These are phyloP conservation scores for Trichoderma atroviride DNA, from an alignment of 2,329 filamentous ascomycete genomes.

Conservation along the genomic window DNA sequence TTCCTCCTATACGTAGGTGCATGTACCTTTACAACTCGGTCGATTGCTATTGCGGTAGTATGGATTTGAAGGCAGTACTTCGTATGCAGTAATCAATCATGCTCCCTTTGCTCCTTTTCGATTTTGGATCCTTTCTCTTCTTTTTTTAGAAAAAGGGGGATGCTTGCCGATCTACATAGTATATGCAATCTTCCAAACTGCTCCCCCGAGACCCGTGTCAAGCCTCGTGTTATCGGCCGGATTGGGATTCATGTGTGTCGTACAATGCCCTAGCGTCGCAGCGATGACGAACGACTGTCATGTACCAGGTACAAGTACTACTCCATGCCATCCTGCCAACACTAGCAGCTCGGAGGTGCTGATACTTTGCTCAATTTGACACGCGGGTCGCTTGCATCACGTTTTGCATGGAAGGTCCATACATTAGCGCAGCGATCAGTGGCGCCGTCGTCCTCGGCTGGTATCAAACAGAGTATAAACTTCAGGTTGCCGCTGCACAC, in stretches of 20 bases:
- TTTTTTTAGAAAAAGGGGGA: background rate
- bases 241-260: background rate
- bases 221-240: background rate
- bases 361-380: background rate
- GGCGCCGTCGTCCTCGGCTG: background rate
- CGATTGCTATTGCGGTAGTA: background rate
- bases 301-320: background rate
- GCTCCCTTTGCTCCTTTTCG: background rate
- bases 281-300: background rate
- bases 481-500: background rate
- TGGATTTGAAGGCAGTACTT: background rate
- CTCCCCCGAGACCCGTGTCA: background rate
- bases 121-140: background rate
- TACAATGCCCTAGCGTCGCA: constrained; percentile 5
- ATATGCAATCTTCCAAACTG: constrained; percentile 2
- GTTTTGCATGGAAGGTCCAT: background rate
- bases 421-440: background rate
- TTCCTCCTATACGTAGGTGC: background rate
- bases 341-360: background rate
- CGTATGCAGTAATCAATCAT: background rate
- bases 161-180: background rate
- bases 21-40: background rate
- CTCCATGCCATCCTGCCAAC: background rate
- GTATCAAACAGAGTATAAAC: background rate
- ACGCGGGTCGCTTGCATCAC: background rate